Evolutionary conservation across 2,329 filamentous ascomycete species (phyloP).

Genomic region (Cucurbitaria berberidis): DNA sequence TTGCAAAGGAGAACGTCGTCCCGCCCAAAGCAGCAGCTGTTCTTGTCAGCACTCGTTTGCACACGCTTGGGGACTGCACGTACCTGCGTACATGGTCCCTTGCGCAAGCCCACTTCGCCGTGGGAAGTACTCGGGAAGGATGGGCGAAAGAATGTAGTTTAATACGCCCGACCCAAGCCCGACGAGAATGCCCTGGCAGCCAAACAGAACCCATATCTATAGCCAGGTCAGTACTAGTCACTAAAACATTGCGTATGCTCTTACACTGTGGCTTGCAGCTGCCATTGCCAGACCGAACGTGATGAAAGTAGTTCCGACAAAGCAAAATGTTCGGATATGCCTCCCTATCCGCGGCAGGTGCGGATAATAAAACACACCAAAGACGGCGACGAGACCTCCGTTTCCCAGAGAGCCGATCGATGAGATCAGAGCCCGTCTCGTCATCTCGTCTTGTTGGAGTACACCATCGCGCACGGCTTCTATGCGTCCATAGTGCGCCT

Average conservation of each 20-base stretch:
- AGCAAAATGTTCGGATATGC: conserved; percentile 22
- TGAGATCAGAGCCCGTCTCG: conserved; percentile 20
- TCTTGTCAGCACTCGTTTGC: neutral
- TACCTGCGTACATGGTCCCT: conserved; percentile 22
- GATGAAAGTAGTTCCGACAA: conserved; percentile 17
- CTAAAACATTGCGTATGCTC: too few species aligned
- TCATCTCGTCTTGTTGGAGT: conserved; percentile 12
- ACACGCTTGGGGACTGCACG: neutral
- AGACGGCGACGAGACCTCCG: conserved; percentile 25
- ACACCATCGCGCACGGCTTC: conserved; percentile 18
- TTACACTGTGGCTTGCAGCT: conserved; percentile 22
- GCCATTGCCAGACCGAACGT: conserved; percentile 22
- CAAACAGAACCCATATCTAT: conserved; percentile 50
- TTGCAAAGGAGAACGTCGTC: conserved; percentile 18
- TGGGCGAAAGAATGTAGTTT: conserved; percentile 54
- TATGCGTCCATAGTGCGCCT: conserved; percentile 28
- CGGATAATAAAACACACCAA: conserved; percentile 25
- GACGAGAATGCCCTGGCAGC: conserved; percentile 54
- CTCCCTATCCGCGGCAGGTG: conserved; percentile 24
- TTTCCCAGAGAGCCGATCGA: conserved; percentile 26
- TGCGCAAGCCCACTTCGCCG: conserved; percentile 50
- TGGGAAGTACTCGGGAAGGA: conserved; percentile 59
- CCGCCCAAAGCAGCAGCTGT: conserved; percentile 25
- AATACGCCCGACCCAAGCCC: conserved; percentile 55
- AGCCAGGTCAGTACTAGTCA: conserved; percentile 5